phyloP scores from a whole-genome alignment of 1,284 basidiomycete genomes.

The Gomphus bonarii region DNA sequence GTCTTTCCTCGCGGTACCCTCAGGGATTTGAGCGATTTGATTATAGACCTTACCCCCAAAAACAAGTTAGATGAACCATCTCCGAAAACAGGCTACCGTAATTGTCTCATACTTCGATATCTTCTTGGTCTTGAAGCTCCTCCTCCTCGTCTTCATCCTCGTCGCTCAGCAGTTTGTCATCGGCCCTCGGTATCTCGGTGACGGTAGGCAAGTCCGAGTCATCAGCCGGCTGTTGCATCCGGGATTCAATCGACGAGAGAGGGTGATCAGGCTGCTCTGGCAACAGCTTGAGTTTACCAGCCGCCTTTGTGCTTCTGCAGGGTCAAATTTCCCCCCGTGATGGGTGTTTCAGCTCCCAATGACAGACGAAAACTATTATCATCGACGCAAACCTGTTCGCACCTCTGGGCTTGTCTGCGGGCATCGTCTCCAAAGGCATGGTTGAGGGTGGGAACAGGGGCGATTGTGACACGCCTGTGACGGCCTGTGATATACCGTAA shows the following conservation, averaged over 20 bases:
- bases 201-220: not conserved
- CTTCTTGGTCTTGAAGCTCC: conserved; percentile 33
- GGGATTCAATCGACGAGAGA: conserved; percentile 24
- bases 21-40: conserved; percentile 86
- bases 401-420: conserved; percentile 42
- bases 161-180: conserved; percentile 47
- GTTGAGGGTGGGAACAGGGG: not conserved
- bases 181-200: not conserved
- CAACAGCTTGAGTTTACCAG: conserved; percentile 85
- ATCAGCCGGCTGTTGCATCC: conserved; percentile 8
- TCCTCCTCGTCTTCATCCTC: conserved; percentile 65
- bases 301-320: conserved; percentile 67
- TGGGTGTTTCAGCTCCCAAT: not conserved
- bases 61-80: conserved; percentile 9
- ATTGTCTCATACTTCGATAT: conserved; percentile 48
- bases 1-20: conserved; percentile 87
- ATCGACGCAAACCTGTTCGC: conserved; percentile 48
- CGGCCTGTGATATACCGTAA: not conserved
- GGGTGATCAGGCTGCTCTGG: conserved; percentile 77
- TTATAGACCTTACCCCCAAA: conserved; percentile 59
- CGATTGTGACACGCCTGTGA: not conserved
- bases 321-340: not conserved
- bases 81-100: not conserved
- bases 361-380: not conserved
- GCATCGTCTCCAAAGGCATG: conserved; percentile 8